These are phyloP conservation scores for Cystobasidium slooffiae DNA, from an alignment of 1,284 basidiomycete genomes.

Conservation along the genomic window DNA sequence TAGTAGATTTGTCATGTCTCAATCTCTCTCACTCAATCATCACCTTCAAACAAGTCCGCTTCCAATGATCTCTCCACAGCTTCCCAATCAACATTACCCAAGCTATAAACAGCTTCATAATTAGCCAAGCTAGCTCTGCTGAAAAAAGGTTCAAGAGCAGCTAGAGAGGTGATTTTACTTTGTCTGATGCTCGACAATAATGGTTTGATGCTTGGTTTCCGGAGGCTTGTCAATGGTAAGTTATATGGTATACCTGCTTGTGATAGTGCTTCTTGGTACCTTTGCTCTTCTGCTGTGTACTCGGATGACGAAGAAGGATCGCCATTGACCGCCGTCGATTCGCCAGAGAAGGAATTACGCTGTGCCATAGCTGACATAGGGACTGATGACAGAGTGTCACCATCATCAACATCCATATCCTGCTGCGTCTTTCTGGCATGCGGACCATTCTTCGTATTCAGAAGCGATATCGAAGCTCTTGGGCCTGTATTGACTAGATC, in stretches of 20 bases:
- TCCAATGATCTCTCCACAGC: conserved; percentile 77
- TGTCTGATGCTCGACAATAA: conserved; percentile 68
- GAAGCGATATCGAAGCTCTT: conserved; percentile 3
- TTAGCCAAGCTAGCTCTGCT: conserved; percentile 81
- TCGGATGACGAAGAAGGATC: too few species aligned
- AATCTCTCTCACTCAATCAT: conserved; percentile 25
- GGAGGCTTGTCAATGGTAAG: background rate
- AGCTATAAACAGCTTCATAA: conserved; percentile 85
- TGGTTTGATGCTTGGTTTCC: conserved; percentile 58
- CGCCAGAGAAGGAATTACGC: conserved; percentile 1
- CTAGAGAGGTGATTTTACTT: conserved; percentile 71
- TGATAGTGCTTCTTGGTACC: background rate
- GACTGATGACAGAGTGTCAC: conserved; percentile 9
- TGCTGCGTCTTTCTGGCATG: background rate
- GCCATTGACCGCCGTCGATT: background rate
- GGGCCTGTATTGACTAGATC: conserved; percentile 26
- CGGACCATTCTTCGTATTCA: conserved; percentile 30
- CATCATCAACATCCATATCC: conserved; percentile 4
- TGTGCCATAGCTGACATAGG: conserved; percentile 17
- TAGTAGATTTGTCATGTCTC: background rate
- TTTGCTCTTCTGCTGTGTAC: background rate
- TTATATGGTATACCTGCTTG: conserved; percentile 1
- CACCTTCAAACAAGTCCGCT: conserved; percentile 80
- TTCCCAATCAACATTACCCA: conserved; percentile 75
- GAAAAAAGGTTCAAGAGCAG: conserved; percentile 83